A percentile compares a stretch with the other conserved stretches of the same genome.
Evolutionary conservation across 2,329 filamentous ascomycete genomes (phyloP).

Genomic region (Arthrobotrys megalospora): DNA sequence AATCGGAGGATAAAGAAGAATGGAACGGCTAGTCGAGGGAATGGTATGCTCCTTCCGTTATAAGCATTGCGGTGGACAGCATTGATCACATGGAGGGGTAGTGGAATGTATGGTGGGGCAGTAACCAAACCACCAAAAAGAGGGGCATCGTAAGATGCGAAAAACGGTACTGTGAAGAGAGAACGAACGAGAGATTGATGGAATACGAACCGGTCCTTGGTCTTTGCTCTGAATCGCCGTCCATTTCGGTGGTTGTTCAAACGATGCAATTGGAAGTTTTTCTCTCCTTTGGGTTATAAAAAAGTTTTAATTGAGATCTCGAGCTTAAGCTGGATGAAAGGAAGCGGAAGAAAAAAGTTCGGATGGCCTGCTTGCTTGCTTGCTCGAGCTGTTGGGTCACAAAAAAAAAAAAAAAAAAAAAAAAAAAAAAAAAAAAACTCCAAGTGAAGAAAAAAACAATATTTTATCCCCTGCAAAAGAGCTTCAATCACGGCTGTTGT

Average conservation of each 20-base stretch:
- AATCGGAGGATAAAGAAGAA: neutral
- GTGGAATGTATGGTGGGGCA: constrained; percentile 42
- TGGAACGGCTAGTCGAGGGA: neutral
- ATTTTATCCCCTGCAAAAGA: neutral
- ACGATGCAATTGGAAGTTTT: constrained; percentile 13
- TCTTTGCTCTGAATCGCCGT: constrained; percentile 46
- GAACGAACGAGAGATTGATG: neutral
- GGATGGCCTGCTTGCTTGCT: constrained; percentile 10
- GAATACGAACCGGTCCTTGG: constrained; percentile 49
- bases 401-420: neutral
- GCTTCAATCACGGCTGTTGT: neutral
- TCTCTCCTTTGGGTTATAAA: constrained; percentile 6
- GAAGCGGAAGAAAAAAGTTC: constrained; percentile 27
- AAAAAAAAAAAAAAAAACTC: neutral
- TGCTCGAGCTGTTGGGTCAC: neutral
- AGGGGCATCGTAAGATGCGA: constrained; percentile 40
- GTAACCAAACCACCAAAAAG: constrained; percentile 23
- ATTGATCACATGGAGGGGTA: constrained; percentile 58
- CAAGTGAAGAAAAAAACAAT: too few species aligned
- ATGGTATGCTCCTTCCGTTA: constrained; percentile 29
- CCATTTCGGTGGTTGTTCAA: constrained; percentile 32
- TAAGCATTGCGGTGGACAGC: constrained; percentile 6
- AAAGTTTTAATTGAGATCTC: neutral
- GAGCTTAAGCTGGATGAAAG: neutral
- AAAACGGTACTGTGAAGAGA: neutral